Percentiles rank a stretch among this genome's conserved stretches.
phyloP scores from a whole-genome alignment of 2,329 filamentous ascomycete species.

The Trichoderma semiorbis region DNA sequence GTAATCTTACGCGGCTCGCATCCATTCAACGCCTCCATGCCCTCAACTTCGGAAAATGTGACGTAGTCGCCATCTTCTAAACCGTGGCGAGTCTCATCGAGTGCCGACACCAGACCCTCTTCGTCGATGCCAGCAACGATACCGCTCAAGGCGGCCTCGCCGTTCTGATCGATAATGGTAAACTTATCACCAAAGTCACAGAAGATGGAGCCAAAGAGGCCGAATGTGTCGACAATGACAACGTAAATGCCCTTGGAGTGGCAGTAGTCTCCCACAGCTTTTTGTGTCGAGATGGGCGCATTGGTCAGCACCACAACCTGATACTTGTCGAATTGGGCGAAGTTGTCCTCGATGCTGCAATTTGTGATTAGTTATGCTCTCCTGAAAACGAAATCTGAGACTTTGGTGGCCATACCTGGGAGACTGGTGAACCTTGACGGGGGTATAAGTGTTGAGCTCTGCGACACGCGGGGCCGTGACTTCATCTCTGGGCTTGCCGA shows the following conservation, averaged over 20 bases:
- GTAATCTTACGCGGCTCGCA: slow-evolving; percentile 83
- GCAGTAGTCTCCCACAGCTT: slow-evolving; percentile 85
- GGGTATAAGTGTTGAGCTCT: slow-evolving; percentile 95
- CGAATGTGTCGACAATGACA: slow-evolving; percentile 83
- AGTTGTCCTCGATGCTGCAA: slow-evolving; percentile 65
- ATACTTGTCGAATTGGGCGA: slow-evolving; percentile 82
- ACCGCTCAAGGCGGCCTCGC: slow-evolving; percentile 80
- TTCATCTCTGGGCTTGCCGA: slow-evolving; percentile 85
- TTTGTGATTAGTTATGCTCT: background rate
- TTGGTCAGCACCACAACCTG: slow-evolving; percentile 91
- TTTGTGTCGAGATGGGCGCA: slow-evolving; percentile 74
- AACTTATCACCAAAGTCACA: slow-evolving; percentile 97
- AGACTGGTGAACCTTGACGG: slow-evolving; percentile 72
- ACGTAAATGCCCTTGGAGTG: slow-evolving; percentile 91
- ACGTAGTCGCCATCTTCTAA: slow-evolving; percentile 96
- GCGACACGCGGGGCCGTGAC: slow-evolving; percentile 86
- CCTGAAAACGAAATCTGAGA: slow-evolving; percentile 5
- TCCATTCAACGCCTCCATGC: slow-evolving; percentile 84
- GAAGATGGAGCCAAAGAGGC: slow-evolving; percentile 92
- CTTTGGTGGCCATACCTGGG: slow-evolving; percentile 42
- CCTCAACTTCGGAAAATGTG: slow-evolving; percentile 88
- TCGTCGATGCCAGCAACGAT: slow-evolving; percentile 90
- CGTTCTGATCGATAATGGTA: slow-evolving; percentile 82
- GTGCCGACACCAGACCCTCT: slow-evolving; percentile 83
- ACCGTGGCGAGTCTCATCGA: slow-evolving; percentile 93